Conservation (phyloP, 805 yeast genomes). For the Kluyveromyces siamensis region DNA sequence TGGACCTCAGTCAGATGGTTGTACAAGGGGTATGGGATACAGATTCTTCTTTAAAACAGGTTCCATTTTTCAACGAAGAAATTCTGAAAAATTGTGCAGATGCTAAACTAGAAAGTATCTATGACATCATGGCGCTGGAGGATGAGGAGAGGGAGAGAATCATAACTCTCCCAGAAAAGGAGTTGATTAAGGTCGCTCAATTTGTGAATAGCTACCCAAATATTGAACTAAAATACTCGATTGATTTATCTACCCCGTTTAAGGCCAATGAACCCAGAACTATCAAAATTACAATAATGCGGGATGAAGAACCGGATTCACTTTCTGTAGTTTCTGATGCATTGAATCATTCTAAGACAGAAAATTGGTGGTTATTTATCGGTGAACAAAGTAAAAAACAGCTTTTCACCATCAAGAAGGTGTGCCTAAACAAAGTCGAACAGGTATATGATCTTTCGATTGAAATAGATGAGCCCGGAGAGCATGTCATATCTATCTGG, state of each 20-base stretch:
- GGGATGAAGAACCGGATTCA: conserved; percentile 76
- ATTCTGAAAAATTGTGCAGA: conserved; percentile 47
- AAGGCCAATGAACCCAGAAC: conserved; percentile 39
- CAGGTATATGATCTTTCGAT: conserved; percentile 48
- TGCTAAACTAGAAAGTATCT: conserved; percentile 57
- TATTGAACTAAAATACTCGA: conserved; percentile 54
- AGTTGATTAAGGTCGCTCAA: conserved; percentile 62
- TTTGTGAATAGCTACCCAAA: conserved; percentile 90
- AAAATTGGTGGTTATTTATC: conserved; percentile 78
- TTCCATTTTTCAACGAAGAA: conserved; percentile 52
- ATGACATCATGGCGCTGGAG: conserved; percentile 66
- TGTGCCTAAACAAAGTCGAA: conserved; percentile 41
- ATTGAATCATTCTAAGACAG: conserved; percentile 48
- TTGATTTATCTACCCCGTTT: conserved; percentile 36
- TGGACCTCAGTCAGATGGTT: conserved; percentile 85
- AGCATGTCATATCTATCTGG: conserved; percentile 62
- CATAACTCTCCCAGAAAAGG: conserved; percentile 42
- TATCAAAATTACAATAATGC: conserved; percentile 41
- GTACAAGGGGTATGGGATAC: conserved; percentile 80
- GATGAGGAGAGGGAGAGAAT: conserved; percentile 63
- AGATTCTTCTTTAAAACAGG: conserved; percentile 69
- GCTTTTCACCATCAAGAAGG: conserved; percentile 64
- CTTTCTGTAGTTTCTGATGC: conserved; percentile 47
- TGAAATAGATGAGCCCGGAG: conserved; percentile 51
- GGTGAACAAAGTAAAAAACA: conserved; percentile 57